Percentiles rank a stretch among this genome's conserved stretches.
Evolutionary conservation across 352 stramenopile species (phyloP).

Genomic region (Globisporangium camurandrum): DNA sequence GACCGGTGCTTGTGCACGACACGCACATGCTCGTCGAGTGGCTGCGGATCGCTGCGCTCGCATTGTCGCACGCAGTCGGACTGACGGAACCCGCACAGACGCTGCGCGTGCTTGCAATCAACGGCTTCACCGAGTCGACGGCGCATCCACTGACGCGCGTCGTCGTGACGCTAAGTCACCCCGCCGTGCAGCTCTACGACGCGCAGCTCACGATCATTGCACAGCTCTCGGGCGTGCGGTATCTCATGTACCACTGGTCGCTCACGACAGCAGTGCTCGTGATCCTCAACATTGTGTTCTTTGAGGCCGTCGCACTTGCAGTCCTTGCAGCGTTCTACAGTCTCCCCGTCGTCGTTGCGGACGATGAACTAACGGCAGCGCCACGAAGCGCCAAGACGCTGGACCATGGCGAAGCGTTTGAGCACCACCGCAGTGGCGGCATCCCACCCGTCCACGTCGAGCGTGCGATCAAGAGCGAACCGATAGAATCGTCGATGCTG

Average conservation of each 20-base stretch:
- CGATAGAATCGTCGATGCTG: slow-evolving; percentile 15
- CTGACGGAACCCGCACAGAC: slow-evolving; percentile 51
- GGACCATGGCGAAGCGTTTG: slow-evolving; percentile 21
- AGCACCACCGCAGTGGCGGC: slow-evolving; percentile 14
- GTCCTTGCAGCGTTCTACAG: slow-evolving; percentile 64
- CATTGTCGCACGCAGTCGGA: slow-evolving; percentile 45
- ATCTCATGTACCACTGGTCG: slow-evolving; percentile 86
- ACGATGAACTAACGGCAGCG: slow-evolving; percentile 1
- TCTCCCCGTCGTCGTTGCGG: slow-evolving; percentile 23
- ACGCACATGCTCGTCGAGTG: slow-evolving; percentile 51
- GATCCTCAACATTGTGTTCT: slow-evolving; percentile 73
- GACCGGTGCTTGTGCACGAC: slow-evolving; percentile 53
- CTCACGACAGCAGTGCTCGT: slow-evolving; percentile 58
- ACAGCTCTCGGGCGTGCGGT: slow-evolving; percentile 71
- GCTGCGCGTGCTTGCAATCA: slow-evolving; percentile 47
- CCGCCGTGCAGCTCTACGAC: slow-evolving; percentile 58
- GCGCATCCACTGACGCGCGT: slow-evolving; percentile 44
- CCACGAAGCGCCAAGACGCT: not conserved
- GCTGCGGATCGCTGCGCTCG: slow-evolving; percentile 32
- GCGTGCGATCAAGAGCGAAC: slow-evolving; percentile 30
- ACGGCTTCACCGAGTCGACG: slow-evolving; percentile 55
- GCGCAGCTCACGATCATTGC: slow-evolving; percentile 77
- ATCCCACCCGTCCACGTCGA: slow-evolving; percentile 29
- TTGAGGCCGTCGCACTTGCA: slow-evolving; percentile 54
- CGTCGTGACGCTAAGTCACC: slow-evolving; percentile 53